These are phyloP conservation scores for Hemerocallis citrina DNA, from an alignment of 106 monocot species.

Conservation along the genomic window DNA sequence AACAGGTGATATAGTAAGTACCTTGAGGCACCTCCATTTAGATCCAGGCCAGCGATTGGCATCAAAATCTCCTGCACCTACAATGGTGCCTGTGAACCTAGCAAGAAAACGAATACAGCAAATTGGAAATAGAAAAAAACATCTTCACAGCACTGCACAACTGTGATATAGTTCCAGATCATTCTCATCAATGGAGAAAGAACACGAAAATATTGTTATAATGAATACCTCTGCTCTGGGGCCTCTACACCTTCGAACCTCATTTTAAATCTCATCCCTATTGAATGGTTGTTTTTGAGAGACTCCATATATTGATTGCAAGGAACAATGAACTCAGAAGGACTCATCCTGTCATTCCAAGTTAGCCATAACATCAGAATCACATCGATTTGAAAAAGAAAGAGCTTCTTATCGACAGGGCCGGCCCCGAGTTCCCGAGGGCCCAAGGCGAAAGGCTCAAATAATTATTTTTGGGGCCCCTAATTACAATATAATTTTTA, in stretches of 20 bases:
- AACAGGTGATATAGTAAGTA: constrained; percentile 4
- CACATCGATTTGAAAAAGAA: too few relatives aligned
- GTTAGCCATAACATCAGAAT: not conserved
- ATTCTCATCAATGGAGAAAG: not conserved
- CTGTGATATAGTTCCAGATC: too few relatives aligned
- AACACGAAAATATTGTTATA: not conserved
- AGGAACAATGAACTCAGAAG: constrained; percentile 90
- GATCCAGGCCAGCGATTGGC: constrained; percentile 60
- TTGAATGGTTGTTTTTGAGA: constrained; percentile 60
- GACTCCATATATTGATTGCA: constrained; percentile 88
- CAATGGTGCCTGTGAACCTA: constrained; percentile 90
- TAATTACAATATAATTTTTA: too few relatives aligned
- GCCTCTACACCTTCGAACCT: constrained; percentile 97
- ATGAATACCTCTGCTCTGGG: constrained; percentile 81
- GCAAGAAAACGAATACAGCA: not conserved
- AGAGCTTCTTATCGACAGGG: too few relatives aligned
- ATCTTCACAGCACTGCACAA: not conserved
- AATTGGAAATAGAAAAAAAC: not conserved
- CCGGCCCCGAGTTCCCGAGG: too few relatives aligned
- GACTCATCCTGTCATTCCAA: constrained; percentile 57
- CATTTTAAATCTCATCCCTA: constrained; percentile 91
- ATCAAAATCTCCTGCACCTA: constrained; percentile 68
- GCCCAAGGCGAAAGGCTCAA: too few relatives aligned
- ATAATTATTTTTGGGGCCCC: too few relatives aligned
- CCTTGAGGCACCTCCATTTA: constrained; percentile 93